Evolutionary conservation across 192 early-diverging fungal genomes (phyloP).

Genomic region (Coemansia sp.): DNA sequence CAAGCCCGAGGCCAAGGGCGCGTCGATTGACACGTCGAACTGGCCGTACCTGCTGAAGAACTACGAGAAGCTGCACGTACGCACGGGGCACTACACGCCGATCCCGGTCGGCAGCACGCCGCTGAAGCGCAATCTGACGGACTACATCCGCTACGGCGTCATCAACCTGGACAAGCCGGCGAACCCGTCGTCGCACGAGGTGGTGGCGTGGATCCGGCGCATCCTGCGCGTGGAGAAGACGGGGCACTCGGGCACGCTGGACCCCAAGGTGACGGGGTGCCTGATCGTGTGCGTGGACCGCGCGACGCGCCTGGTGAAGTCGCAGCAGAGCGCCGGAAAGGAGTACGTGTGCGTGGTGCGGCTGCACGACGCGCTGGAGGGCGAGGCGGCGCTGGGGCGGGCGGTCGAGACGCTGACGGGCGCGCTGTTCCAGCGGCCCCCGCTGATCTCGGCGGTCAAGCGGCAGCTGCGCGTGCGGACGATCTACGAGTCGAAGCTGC

Average conservation of each 20-base stretch:
- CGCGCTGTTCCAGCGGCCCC: constrained; percentile 98
- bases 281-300: constrained; percentile 99
- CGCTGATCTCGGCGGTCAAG: constrained; percentile 99
- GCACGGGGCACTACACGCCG: constrained; percentile 98
- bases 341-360: constrained; percentile 97
- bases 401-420: constrained; percentile 96
- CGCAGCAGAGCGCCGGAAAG: constrained; percentile 99
- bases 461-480: constrained; percentile 99
- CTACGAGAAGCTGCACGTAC: constrained; percentile 97
- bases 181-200: constrained; percentile 99
- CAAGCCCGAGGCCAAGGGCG: constrained; percentile 79
- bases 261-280: constrained; percentile 99
- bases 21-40: constrained; percentile 86
- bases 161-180: constrained; percentile 99
- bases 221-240: constrained; percentile 98
- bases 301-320: constrained; percentile 98
- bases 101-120: constrained; percentile 95
- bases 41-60: constrained; percentile 99
- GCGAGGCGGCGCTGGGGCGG: constrained; percentile 83
- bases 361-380: constrained; percentile 92
- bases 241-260: constrained; percentile 97
- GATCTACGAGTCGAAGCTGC: constrained; percentile 93
- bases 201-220: constrained; percentile 98
- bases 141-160: constrained; percentile 96
- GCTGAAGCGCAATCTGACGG: constrained; percentile 87